phyloP scores from a whole-genome alignment of 2,329 filamentous ascomycete species.

The Sclerotinia borealis region DNA sequence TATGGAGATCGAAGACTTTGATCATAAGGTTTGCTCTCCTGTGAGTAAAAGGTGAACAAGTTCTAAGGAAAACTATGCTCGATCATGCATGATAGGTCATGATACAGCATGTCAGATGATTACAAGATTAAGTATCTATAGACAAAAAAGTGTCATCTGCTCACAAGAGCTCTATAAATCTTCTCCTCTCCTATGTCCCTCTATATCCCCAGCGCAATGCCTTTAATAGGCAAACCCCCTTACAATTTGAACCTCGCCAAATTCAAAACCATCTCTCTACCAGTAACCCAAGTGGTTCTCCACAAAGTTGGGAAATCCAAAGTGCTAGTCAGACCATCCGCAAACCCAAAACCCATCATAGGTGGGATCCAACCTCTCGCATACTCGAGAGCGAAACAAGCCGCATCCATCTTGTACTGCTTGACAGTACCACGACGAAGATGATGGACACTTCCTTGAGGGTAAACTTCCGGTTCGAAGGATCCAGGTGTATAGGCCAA shows the following conservation, averaged over 20 bases:
- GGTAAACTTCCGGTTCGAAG: slow-evolving; percentile 65
- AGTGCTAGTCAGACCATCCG: slow-evolving; percentile 73
- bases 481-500: slow-evolving; percentile 65
- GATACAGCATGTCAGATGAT: neutral
- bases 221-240: neutral
- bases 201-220: neutral
- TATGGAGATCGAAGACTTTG: neutral
- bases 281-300: slow-evolving; percentile 70
- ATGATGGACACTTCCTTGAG: slow-evolving; percentile 64
- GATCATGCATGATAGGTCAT: neutral
- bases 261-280: slow-evolving; percentile 68
- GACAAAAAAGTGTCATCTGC: neutral
- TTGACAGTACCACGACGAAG: slow-evolving; percentile 64
- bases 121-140: slow-evolving; percentile 4
- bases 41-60: neutral
- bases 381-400: slow-evolving; percentile 78
- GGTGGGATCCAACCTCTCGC: slow-evolving; percentile 86
- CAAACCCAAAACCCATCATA: slow-evolving; percentile 86
- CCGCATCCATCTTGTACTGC: slow-evolving; percentile 75
- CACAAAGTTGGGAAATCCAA: slow-evolving; percentile 81
- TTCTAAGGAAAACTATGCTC: neutral
- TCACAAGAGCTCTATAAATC: neutral
- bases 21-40: neutral
- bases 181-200: neutral
- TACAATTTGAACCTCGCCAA: slow-evolving; percentile 41